Percentiles rank a stretch among this genome's conserved stretches.
Conservation (phyloP, 768 basidiomycete species). For the Serendipita sp. region DNA sequence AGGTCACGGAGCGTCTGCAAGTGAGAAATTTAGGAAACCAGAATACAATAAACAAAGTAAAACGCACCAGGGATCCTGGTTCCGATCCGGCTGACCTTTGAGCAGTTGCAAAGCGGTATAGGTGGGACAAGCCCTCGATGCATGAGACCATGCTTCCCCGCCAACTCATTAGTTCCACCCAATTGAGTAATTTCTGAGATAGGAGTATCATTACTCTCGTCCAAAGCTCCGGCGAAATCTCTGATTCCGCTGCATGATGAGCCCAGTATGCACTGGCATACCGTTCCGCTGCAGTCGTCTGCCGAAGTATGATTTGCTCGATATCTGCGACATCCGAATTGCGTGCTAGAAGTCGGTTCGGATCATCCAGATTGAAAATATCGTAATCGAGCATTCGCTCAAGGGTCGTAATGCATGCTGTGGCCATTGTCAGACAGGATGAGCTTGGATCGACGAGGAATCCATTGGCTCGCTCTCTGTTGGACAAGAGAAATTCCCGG, state of each 20-base stretch:
- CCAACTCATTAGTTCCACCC: conserved; percentile 5
- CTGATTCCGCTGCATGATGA: neutral
- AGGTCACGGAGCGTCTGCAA: too few species aligned
- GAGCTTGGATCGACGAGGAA: neutral
- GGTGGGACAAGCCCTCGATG: neutral
- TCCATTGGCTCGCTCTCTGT: neutral
- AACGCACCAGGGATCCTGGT: too few species aligned
- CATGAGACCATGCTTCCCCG: neutral
- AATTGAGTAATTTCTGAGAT: neutral
- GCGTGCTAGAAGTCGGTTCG: neutral
- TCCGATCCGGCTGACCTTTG: too few species aligned
- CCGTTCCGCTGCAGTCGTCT: neutral
- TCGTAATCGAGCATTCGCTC: neutral
- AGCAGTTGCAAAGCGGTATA: neutral
- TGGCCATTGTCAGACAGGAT: neutral
- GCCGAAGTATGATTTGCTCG: neutral
- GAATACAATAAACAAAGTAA: too few species aligned
- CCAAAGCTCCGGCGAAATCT: neutral
- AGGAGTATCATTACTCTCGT: neutral
- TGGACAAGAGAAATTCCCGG: neutral
- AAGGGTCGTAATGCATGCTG: neutral
- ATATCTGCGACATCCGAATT: neutral
- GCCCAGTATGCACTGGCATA: neutral
- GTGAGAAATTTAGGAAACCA: too few species aligned
- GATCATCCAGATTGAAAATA: neutral